These are phyloP conservation scores for Thuidium tamariscinum DNA, from an alignment of 225 moss, liverwort and hornwort species.

Conservation along the genomic window DNA sequence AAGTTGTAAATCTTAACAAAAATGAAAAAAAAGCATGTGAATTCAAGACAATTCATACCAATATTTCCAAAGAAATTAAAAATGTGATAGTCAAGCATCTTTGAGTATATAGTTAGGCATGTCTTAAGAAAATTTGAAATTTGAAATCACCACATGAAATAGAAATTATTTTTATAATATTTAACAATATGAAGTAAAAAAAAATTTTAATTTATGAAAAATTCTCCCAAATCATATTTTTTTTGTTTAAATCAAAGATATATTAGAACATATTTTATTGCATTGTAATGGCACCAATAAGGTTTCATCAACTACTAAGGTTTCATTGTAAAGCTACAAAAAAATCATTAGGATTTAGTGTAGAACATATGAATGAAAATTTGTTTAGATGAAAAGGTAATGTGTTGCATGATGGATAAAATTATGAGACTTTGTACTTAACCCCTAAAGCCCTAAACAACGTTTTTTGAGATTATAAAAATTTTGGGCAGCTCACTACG, in stretches of 20 bases:
- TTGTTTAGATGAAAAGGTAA: fast-evolving
- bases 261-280: background rate
- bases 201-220: background rate
- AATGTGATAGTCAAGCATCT: too few species aligned
- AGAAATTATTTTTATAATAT: too few species aligned
- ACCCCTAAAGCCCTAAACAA: too few species aligned
- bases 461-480: too few species aligned
- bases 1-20: background rate
- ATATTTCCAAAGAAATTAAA: too few species aligned
- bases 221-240: background rate
- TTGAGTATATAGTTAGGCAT: too few species aligned
- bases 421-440: too few species aligned
- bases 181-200: background rate
- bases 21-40: background rate
- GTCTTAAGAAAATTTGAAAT: background rate
- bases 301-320: background rate
- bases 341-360: background rate
- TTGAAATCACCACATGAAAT: background rate
- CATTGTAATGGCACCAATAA: background rate
- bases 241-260: background rate
- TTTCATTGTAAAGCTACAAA: background rate
- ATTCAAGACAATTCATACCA: background rate
- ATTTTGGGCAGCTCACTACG: too few species aligned
- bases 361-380: background rate
- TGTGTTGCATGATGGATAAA: background rate